Evolutionary conservation across 1,284 basidiomycete species (phyloP).

Genomic region (Moesziomyces antarcticus): DNA sequence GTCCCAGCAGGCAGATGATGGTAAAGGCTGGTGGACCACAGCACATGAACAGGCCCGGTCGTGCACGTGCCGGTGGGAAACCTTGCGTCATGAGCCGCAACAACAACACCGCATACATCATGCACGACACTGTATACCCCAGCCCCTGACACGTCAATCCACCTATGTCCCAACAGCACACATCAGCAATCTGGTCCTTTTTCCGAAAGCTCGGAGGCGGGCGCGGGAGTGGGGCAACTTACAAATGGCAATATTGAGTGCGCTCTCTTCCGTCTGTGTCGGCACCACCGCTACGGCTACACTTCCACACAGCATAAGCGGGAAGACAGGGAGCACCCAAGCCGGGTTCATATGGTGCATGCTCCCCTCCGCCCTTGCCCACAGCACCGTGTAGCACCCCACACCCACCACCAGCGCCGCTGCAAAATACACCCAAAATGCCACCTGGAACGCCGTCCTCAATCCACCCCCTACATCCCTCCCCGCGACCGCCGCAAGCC

Average conservation of each 20-base stretch:
- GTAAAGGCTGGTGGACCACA: conserved; percentile 46
- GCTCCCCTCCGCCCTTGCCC: conserved; percentile 9
- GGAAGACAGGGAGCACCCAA: conserved; percentile 48
- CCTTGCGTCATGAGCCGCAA: conserved; percentile 33
- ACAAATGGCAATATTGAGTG: conserved; percentile 21
- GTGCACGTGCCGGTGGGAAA: conserved; percentile 14
- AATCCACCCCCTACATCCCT: not conserved
- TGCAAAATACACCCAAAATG: conserved; percentile 33
- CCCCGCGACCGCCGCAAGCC: not conserved
- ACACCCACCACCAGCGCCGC: conserved; percentile 2
- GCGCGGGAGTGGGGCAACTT: too few species aligned
- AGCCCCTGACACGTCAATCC: conserved; percentile 41
- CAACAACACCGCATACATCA: conserved; percentile 42
- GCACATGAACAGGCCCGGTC: conserved; percentile 41
- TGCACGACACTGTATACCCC: conserved; percentile 26
- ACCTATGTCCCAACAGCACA: too few species aligned
- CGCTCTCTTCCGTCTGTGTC: conserved; percentile 8
- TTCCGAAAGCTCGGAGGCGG: too few species aligned
- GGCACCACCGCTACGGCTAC: conserved; percentile 13
- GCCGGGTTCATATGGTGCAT: conserved; percentile 40
- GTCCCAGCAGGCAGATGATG: conserved; percentile 33
- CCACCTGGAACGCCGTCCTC: not conserved
- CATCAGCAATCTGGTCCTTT: too few species aligned
- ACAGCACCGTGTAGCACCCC: conserved; percentile 20
- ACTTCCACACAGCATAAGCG: conserved; percentile 46